Conservation (phyloP, 2,329 filamentous ascomycete genomes). For the Colletotrichum musicola region DNA sequence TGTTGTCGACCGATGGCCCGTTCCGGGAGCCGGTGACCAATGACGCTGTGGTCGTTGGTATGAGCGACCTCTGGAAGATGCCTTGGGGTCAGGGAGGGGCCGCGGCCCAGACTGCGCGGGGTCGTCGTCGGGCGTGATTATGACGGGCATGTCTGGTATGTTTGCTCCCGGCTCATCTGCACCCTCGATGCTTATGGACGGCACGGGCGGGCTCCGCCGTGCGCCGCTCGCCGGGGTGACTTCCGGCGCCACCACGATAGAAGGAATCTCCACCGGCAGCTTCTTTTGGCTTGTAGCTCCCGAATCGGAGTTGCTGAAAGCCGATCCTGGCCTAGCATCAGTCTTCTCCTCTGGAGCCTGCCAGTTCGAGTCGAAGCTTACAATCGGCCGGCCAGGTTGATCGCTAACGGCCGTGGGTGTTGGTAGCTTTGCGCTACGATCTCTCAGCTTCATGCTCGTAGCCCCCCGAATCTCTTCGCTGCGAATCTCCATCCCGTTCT, state of each 20-base stretch:
- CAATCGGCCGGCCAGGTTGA: slow-evolving; percentile 90
- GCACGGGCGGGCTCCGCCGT: slow-evolving; percentile 51
- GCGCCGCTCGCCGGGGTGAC: slow-evolving; percentile 47
- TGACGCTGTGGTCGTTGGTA: slow-evolving; percentile 63
- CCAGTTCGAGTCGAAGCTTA: slow-evolving; percentile 94
- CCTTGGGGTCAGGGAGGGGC: slow-evolving; percentile 63
- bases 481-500: slow-evolving; percentile 86
- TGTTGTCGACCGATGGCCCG: slow-evolving; percentile 43
- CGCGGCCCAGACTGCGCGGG: slow-evolving; percentile 43
- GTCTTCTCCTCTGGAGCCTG: slow-evolving; percentile 77
- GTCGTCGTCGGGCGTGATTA: slow-evolving; percentile 61
- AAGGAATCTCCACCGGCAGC: slow-evolving; percentile 61
- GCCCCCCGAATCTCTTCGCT: slow-evolving; percentile 90
- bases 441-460: slow-evolving; percentile 88
- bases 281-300: slow-evolving; percentile 57
- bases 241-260: slow-evolving; percentile 67
- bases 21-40: slow-evolving; percentile 68
- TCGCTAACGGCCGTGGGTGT: slow-evolving; percentile 93
- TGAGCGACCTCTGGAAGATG: slow-evolving; percentile 45
- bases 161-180: slow-evolving; percentile 29
- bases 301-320: slow-evolving; percentile 14
- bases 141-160: slow-evolving; percentile 46
- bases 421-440: slow-evolving; percentile 88
- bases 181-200: slow-evolving; percentile 60
- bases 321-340: slow-evolving; percentile 68